phyloP scores from a whole-genome alignment of 495 filamentous ascomycete species.

The Aspergillus indologenus region DNA sequence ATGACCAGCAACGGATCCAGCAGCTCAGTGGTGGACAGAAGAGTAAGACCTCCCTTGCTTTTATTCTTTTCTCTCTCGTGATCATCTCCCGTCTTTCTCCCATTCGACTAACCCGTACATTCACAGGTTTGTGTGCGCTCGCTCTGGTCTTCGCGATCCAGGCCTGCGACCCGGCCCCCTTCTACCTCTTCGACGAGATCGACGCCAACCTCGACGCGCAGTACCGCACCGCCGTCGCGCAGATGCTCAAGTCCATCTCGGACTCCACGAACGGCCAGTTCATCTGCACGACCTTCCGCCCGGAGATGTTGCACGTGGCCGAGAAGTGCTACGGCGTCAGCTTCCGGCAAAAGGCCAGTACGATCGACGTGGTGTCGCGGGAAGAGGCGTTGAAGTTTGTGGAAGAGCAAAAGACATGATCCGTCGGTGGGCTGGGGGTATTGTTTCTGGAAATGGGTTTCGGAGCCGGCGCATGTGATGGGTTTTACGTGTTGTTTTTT shows the following conservation, averaged over 20 bases:
- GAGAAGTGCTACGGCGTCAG: slow-evolving; percentile 97
- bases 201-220: slow-evolving; percentile 98
- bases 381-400: slow-evolving; percentile 93
- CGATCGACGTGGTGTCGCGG: slow-evolving; percentile 80
- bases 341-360: slow-evolving; percentile 89
- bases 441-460: not conserved
- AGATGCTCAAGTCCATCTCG: slow-evolving; percentile 78
- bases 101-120: slow-evolving; percentile 27
- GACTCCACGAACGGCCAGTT: slow-evolving; percentile 59
- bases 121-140: slow-evolving; percentile 81
- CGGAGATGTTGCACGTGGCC: slow-evolving; percentile 91
- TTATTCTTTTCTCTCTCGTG: too few relatives aligned
- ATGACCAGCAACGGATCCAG: slow-evolving; percentile 96
- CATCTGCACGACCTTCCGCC: slow-evolving; percentile 94
- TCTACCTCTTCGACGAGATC: slow-evolving; percentile 99
- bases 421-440: slow-evolving; percentile 6
- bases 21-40: slow-evolving; percentile 97
- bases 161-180: slow-evolving; percentile 92
- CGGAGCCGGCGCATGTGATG: slow-evolving; percentile 23
- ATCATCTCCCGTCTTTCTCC: too few relatives aligned
- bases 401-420: slow-evolving; percentile 64
- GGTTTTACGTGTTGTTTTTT: slow-evolving; percentile 7
- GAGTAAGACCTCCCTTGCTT: slow-evolving; percentile 54
- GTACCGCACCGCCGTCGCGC: slow-evolving; percentile 90
- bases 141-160: slow-evolving; percentile 99